Evolutionary conservation across 2,329 filamentous ascomycete species (phyloP).

Genomic region (Aspergillus pseudoglaucus): DNA sequence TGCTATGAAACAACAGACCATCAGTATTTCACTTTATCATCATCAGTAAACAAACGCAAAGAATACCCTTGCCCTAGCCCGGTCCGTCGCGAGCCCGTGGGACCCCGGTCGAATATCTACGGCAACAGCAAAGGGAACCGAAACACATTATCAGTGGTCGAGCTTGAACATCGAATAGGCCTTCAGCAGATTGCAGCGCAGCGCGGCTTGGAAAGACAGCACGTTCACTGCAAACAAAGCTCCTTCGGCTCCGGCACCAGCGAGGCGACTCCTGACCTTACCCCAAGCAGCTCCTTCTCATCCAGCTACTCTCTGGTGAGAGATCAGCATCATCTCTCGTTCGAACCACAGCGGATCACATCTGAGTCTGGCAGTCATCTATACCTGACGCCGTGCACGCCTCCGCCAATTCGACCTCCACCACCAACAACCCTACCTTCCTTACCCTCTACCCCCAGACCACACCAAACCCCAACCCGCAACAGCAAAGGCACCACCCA

Average conservation of each 20-base stretch:
- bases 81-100: constrained; percentile 8
- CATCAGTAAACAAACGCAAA: constrained; percentile 17
- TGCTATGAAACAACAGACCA: constrained; percentile 21
- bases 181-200: constrained; percentile 22
- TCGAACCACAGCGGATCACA: constrained; percentile 15
- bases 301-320: constrained; percentile 27
- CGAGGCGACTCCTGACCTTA: constrained; percentile 30
- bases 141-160: constrained; percentile 25
- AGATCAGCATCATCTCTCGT: constrained; percentile 18
- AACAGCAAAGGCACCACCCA: constrained; percentile 12
- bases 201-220: constrained; percentile 13
- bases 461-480: constrained; percentile 15
- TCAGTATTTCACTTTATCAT: constrained; percentile 28
- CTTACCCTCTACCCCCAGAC: constrained; percentile 13
- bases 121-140: constrained; percentile 12
- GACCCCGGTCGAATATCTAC: constrained; percentile 4
- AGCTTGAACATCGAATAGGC: constrained; percentile 23
- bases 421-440: not conserved
- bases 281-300: constrained; percentile 35
- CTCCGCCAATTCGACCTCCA: constrained; percentile 10
- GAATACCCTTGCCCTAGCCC: constrained; percentile 8
- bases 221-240: constrained; percentile 23
- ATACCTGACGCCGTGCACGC: constrained; percentile 19
- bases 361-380: constrained; percentile 15
- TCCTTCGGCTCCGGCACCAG: constrained; percentile 30